phyloP scores from a whole-genome alignment of 2,329 filamentous ascomycete species.

The Cladosporium sp. region DNA sequence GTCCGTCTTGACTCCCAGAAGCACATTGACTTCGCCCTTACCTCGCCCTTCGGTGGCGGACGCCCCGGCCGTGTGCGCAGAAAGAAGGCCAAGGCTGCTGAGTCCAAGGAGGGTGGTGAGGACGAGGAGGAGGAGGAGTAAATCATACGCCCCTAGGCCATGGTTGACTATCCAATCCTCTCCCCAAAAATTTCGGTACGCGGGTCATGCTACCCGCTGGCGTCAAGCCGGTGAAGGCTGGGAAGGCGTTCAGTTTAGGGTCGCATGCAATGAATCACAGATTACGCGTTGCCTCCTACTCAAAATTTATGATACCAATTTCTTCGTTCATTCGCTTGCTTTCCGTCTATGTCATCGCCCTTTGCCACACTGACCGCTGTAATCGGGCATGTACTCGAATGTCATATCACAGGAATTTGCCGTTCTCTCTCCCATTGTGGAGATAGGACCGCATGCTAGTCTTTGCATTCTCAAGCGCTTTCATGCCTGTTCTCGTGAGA shows the following conservation, averaged over 20 bases:
- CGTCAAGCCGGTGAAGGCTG: constrained; percentile 6
- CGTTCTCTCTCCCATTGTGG: too few species aligned
- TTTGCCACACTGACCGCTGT: too few species aligned
- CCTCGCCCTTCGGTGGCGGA: constrained; percentile 95
- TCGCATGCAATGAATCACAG: constrained; percentile 9
- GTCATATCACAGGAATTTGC: too few species aligned
- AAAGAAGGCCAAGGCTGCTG: constrained; percentile 98
- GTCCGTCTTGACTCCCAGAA: constrained; percentile 99
- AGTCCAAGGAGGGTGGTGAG: constrained; percentile 73
- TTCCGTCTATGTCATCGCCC: background rate
- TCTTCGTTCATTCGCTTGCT: background rate
- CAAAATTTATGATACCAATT: constrained; percentile 12
- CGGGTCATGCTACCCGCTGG: constrained; percentile 12
- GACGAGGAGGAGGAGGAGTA: constrained; percentile 65
- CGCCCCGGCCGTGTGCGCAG: constrained; percentile 95
- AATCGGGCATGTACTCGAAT: too few species aligned
- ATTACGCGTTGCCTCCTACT: constrained; percentile 12
- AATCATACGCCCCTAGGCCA: constrained; percentile 19
- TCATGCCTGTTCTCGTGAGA: too few species aligned
- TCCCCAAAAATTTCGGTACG: constrained; percentile 14
- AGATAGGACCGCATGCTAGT: too few species aligned
- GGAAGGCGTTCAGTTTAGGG: constrained; percentile 12
- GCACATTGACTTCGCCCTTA: constrained; percentile 99
- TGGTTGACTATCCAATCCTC: constrained; percentile 20
- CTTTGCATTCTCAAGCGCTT: too few species aligned